Conservation (phyloP, 176 grass and related monocot species). For the Guadua angustifolia region DNA sequence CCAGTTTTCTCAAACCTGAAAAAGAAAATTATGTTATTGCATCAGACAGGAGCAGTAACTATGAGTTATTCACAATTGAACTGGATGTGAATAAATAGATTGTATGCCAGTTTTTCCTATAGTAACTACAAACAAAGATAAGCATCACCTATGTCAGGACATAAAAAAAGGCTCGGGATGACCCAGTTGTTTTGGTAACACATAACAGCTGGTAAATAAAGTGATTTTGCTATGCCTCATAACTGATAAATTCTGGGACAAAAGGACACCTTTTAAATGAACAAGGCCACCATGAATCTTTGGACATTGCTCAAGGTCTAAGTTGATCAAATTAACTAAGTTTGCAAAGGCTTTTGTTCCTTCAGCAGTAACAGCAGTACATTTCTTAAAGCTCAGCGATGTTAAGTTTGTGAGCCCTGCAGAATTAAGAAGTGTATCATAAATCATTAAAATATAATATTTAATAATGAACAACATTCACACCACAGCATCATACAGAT, state of each 20-base stretch:
- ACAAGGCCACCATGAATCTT: slow-evolving; percentile 83
- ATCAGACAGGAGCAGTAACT: slow-evolving; percentile 12
- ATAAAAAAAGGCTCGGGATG: neutral
- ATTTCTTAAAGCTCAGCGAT: slow-evolving; percentile 87
- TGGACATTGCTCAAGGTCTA: slow-evolving; percentile 84
- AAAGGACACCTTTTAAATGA: slow-evolving; percentile 81
- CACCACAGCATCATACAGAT: slow-evolving; percentile 13
- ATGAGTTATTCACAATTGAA: neutral
- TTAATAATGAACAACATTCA: neutral
- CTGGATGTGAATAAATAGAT: slow-evolving; percentile 19
- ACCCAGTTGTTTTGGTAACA: neutral
- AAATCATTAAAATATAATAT: slow-evolving; percentile 7
- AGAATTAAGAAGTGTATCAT: slow-evolving; percentile 38
- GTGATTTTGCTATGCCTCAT: neutral
- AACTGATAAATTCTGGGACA: slow-evolving; percentile 21
- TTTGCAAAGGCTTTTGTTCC: slow-evolving; percentile 81
- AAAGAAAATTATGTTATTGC: slow-evolving; percentile 39
- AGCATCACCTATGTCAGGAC: slow-evolving; percentile 5
- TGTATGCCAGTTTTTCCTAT: neutral
- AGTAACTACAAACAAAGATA: slow-evolving; percentile 25
- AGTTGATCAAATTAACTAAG: slow-evolving; percentile 83
- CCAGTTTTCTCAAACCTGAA: slow-evolving; percentile 83
- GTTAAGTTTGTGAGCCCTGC: slow-evolving; percentile 84
- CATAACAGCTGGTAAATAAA: slow-evolving; percentile 19
- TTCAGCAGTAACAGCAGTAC: slow-evolving; percentile 70